A percentile compares a stretch with the other conserved stretches of the same genome.
Evolutionary conservation across 352 stramenopile genomes (phyloP).

Genomic region (Blastocystis sp.): DNA sequence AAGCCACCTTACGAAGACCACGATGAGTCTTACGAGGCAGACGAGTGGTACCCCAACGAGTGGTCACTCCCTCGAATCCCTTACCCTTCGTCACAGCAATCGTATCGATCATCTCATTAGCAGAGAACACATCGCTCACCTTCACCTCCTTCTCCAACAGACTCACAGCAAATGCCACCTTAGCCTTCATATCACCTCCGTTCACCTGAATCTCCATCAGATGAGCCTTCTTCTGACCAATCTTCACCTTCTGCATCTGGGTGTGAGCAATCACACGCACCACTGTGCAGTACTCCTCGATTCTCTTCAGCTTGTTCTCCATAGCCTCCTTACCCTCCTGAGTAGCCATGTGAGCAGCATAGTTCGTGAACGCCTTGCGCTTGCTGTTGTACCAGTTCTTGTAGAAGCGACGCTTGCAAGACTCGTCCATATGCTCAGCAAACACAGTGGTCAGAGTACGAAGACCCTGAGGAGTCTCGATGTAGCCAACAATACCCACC

Average conservation of each 20-base stretch:
- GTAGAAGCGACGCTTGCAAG: slow-evolving; percentile 98
- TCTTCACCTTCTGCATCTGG: slow-evolving; percentile 96
- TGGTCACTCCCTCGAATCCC: slow-evolving; percentile 95
- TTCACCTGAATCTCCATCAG: slow-evolving; percentile 99
- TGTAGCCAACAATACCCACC: slow-evolving; percentile 97
- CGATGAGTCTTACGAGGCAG: slow-evolving; percentile 99
- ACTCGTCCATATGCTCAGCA: slow-evolving; percentile 95
- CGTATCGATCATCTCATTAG: slow-evolving; percentile 98
- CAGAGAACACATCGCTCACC: slow-evolving; percentile 84
- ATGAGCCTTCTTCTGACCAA: slow-evolving; percentile 99
- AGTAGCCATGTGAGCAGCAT: slow-evolving; percentile 94
- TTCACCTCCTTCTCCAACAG: slow-evolving; percentile 98
- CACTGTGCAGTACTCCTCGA: slow-evolving; percentile 99
- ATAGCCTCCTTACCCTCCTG: slow-evolving; percentile 80
- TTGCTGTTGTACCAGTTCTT: slow-evolving; percentile 99
- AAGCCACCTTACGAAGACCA: slow-evolving; percentile 99
- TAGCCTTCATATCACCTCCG: slow-evolving; percentile 87
- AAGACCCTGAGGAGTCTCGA: slow-evolving; percentile 95
- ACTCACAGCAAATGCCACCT: slow-evolving; percentile 97
- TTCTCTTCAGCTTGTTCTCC: slow-evolving; percentile 92
- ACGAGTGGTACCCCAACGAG: slow-evolving; percentile 96
- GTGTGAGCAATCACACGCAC: slow-evolving; percentile 98
- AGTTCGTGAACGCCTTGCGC: slow-evolving; percentile 99
- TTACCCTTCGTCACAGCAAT: slow-evolving; percentile 97
- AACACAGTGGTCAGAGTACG: slow-evolving; percentile 97